Evolutionary conservation across 2,329 filamentous ascomycete genomes (phyloP).

Genomic region (Curvularia lunata): DNA sequence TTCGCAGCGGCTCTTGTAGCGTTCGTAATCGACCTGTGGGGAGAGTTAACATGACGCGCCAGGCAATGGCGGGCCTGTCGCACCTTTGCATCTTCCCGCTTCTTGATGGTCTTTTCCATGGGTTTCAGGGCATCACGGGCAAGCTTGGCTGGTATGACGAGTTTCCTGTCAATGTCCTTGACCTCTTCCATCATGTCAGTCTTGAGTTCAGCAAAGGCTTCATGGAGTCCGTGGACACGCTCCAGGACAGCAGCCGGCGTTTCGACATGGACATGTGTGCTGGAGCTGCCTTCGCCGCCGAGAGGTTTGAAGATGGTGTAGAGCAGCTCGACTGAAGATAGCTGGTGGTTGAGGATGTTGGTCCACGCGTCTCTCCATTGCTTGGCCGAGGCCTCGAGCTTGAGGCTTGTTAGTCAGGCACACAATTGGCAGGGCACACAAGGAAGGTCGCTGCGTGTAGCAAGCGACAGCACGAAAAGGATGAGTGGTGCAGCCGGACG

Average conservation of each 20-base stretch:
- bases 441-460: too few relatives aligned
- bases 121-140: constrained; percentile 73
- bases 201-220: constrained; percentile 73
- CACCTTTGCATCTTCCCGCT: constrained; percentile 78
- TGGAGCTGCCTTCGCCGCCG: constrained; percentile 64
- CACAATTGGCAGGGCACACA: background rate
- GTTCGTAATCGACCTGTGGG: constrained; percentile 74
- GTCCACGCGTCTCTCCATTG: constrained; percentile 82
- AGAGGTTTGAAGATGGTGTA: constrained; percentile 79
- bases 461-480: background rate
- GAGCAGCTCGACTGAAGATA: constrained; percentile 70
- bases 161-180: constrained; percentile 69
- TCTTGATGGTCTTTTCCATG: constrained; percentile 83
- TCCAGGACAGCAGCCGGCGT: constrained; percentile 70
- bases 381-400: constrained; percentile 79
- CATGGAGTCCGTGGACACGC: constrained; percentile 68
- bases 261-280: constrained; percentile 58
- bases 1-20: constrained; percentile 73
- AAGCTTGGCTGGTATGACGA: constrained; percentile 72
- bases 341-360: constrained; percentile 71
- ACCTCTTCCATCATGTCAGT: constrained; percentile 75
- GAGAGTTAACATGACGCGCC: constrained; percentile 16
- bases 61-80: background rate
- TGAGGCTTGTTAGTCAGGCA: constrained; percentile 8
- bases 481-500: too few relatives aligned